Percentiles rank a stretch among this genome's conserved stretches.
phyloP scores from a whole-genome alignment of 192 early-diverging fungal species.

The Coemansia reversa region DNA sequence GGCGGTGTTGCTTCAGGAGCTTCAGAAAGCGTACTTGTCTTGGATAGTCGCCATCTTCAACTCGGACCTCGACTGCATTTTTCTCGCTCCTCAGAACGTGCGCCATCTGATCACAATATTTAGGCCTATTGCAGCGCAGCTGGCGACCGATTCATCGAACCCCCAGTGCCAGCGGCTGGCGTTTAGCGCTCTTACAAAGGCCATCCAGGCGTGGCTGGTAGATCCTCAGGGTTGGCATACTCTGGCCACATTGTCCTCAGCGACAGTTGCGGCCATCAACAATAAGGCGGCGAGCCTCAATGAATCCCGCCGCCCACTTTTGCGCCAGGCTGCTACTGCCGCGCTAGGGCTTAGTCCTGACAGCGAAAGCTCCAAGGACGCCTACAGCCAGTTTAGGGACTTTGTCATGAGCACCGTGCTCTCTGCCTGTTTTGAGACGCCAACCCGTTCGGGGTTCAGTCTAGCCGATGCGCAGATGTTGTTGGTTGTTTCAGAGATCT shows the following conservation, averaged over 20 bases:
- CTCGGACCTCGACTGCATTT: slow-evolving; percentile 70
- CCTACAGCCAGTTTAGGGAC: slow-evolving; percentile 59
- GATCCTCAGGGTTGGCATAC: slow-evolving; percentile 49
- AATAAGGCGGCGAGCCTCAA: slow-evolving; percentile 14
- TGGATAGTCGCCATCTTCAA: slow-evolving; percentile 82
- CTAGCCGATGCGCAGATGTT: slow-evolving; percentile 72
- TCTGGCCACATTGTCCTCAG: slow-evolving; percentile 41
- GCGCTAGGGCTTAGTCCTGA: slow-evolving; percentile 28
- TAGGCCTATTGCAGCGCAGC: slow-evolving; percentile 33
- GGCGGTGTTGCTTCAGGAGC: slow-evolving; percentile 67
- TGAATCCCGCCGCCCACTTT: slow-evolving; percentile 1
- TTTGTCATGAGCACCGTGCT: slow-evolving; percentile 77
- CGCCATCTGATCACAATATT: slow-evolving; percentile 38
- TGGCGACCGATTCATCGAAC: slow-evolving; percentile 22
- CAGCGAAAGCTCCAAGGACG: slow-evolving; percentile 17
- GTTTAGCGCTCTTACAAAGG: slow-evolving; percentile 40
- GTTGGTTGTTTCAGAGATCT: slow-evolving; percentile 60
- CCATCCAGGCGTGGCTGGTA: slow-evolving; percentile 47
- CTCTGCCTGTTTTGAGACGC: slow-evolving; percentile 76
- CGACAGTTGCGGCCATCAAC: slow-evolving; percentile 28
- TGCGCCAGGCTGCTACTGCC: slow-evolving; percentile 35
- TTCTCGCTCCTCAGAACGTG: slow-evolving; percentile 69
- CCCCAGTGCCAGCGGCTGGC: slow-evolving; percentile 50
- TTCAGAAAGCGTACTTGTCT: slow-evolving; percentile 79
- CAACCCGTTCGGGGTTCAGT: slow-evolving; percentile 70